Conservation (phyloP, 1,284 basidiomycete genomes). For the Ustilago esculenta region DNA sequence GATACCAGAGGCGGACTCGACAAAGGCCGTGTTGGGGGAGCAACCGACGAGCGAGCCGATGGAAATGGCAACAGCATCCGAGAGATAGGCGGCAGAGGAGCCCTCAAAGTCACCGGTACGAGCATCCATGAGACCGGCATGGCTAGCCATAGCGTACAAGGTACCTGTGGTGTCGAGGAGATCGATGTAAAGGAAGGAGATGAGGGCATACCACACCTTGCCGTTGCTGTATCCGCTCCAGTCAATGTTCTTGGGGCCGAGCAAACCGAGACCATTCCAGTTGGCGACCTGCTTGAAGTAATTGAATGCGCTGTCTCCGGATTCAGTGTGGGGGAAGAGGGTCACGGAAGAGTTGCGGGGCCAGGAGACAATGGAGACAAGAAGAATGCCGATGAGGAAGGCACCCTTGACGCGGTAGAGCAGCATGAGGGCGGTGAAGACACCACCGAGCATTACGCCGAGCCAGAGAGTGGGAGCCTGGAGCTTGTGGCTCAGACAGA, state of each 20-base stretch:
- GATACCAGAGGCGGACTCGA: slow-evolving; percentile 75
- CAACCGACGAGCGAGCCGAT: slow-evolving; percentile 84
- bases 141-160: slow-evolving; percentile 89
- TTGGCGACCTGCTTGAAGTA: slow-evolving; percentile 88
- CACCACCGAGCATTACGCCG: slow-evolving; percentile 87
- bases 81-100: slow-evolving; percentile 77
- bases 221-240: slow-evolving; percentile 73
- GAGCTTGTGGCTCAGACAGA: slow-evolving; percentile 77
- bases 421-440: slow-evolving; percentile 73
- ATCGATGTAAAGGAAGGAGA: slow-evolving; percentile 86
- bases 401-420: slow-evolving; percentile 86
- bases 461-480: slow-evolving; percentile 84
- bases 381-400: slow-evolving; percentile 79
- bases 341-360: slow-evolving; percentile 82
- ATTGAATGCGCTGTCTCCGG: slow-evolving; percentile 79
- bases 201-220: slow-evolving; percentile 84
- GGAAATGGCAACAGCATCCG: slow-evolving; percentile 80
- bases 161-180: slow-evolving; percentile 73
- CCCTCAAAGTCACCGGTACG: slow-evolving; percentile 87
- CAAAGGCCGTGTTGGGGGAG: slow-evolving; percentile 87
- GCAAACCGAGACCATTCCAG: slow-evolving; percentile 70
- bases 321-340: slow-evolving; percentile 78
- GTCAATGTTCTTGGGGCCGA: slow-evolving; percentile 72
- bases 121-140: slow-evolving; percentile 85
- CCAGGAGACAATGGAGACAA: slow-evolving; percentile 89